phyloP scores from a whole-genome alignment of 371 early-diverging fungal species.

The Sporodiniella umbellata region DNA sequence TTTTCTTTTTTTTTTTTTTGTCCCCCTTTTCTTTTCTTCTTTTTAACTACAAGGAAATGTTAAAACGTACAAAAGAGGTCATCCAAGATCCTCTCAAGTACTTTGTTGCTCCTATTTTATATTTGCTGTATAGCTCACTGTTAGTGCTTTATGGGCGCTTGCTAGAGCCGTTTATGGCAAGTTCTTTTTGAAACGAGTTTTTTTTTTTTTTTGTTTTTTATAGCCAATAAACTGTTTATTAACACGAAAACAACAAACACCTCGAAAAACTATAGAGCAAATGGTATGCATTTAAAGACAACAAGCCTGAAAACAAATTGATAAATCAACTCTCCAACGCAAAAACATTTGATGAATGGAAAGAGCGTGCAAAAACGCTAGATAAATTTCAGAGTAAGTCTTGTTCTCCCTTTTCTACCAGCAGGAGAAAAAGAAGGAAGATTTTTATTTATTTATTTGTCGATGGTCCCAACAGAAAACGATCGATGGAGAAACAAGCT shows the following conservation, averaged over 20 bases:
- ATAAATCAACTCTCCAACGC: conserved; percentile 37
- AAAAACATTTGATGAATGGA: conserved; percentile 60
- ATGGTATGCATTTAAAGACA: conserved; percentile 30
- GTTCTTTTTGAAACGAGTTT: background rate
- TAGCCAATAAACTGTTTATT: background rate
- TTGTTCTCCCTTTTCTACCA: too few relatives aligned
- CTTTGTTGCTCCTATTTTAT: conserved; percentile 28
- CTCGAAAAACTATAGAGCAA: too few relatives aligned
- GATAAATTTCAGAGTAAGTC: conserved; percentile 32
- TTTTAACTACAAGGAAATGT: background rate
- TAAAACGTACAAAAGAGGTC: background rate
- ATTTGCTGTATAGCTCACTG: conserved; percentile 18
- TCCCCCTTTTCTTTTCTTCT: background rate
- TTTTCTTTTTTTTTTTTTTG: background rate
- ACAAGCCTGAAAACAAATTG: conserved; percentile 40
- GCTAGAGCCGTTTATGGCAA: conserved; percentile 26
- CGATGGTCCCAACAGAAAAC: conserved; percentile 38
- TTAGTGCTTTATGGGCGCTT: conserved; percentile 18
- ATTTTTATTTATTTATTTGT: background rate
- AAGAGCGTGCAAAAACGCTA: conserved; percentile 46
- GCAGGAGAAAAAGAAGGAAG: too few relatives aligned
- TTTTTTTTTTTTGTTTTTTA: too few relatives aligned
- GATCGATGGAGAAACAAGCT: conserved; percentile 59
- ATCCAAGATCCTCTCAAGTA: conserved; percentile 24
- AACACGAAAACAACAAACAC: too few relatives aligned